Evolutionary conservation across 75 land plant species (phyloP).

Genomic region (Cryptomeria japonica): DNA sequence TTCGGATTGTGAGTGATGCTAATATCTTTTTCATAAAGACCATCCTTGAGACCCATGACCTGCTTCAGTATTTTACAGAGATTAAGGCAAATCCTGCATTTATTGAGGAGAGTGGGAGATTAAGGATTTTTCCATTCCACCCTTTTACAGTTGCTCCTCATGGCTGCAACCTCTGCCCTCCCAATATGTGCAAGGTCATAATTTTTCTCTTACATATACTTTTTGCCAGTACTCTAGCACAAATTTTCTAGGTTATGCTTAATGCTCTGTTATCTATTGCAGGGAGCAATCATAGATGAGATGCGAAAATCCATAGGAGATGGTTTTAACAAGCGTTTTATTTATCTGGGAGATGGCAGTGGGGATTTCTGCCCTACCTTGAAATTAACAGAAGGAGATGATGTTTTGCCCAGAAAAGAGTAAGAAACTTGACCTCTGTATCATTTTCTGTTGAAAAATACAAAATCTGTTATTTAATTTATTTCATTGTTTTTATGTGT

Average conservation of each 20-base stretch:
- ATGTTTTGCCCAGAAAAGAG: conserved; percentile 64
- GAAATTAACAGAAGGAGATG: conserved; percentile 46
- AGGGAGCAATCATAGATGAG: conserved; percentile 36
- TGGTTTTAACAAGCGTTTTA: conserved; percentile 29
- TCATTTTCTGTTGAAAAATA: no score
- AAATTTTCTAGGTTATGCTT: neutral
- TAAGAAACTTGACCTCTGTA: neutral
- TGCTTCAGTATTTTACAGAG: conserved; percentile 62
- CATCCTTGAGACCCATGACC: conserved; percentile 51
- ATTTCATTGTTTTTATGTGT: no score
- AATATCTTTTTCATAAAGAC: conserved; percentile 79
- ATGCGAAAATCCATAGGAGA: conserved; percentile 18
- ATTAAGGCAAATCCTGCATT: conserved; percentile 73
- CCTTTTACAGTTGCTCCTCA: conserved; percentile 49
- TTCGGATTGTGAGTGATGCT: conserved; percentile 87
- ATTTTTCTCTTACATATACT: neutral
- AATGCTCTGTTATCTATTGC: neutral
- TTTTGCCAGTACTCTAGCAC: neutral
- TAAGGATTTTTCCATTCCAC: conserved; percentile 70
- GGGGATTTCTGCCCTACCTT: conserved; percentile 81
- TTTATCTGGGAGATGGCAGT: conserved; percentile 82
- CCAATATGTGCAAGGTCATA: conserved; percentile 90
- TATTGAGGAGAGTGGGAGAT: conserved; percentile 61
- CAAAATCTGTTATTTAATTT: no score
- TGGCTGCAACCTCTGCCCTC: conserved; percentile 83